Base-by-base conservation (phyloP, 441 rosid genomes). In the Jatropha multifida region DNA sequence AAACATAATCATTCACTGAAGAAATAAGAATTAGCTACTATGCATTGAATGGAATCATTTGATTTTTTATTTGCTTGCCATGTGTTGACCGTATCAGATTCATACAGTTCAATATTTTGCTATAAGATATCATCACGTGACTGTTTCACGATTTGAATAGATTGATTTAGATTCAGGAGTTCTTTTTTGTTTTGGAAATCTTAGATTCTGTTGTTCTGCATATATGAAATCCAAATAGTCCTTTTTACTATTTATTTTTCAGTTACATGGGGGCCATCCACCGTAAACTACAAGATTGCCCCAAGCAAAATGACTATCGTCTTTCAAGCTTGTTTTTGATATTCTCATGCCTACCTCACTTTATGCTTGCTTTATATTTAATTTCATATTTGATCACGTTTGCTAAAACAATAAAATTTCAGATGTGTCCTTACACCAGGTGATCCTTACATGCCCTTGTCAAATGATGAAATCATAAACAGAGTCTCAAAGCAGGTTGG, bases 351-450 rank as follows among this genome's bases (percentile, higher is more conserved):
- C 32, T 32, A 32, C 32, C 32, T 32, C 32, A 32, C 32, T 32
- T 32, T 32, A 32, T 32, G 32, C 32, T 32, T 32, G 32, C 3
- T 52, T 23, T 8, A 18, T 6, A 40, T 54, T 49, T 61, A 12
- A 12, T 56, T 27, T 48, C 68, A 20, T 65, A 14, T 2, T 42
- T 48, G 12, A 49, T 68, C 9, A 0, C 74, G 5, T 40, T 64
- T 60, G 71, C 74, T 27, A 67, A 73, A 79, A 38, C 65, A 72
- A 9, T 73, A 41, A 23, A 62, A 4, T 85, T 77, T 72, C 90
- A 96, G 98, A 74, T 96, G 97, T 71, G 99, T 96, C 59, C 83
- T 96, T 71, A 93, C 98, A 0, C 99, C 98, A 0, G 99, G 99
- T 26, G 97, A 96, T 80, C 99, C 98, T 0, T 96, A 96, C 84